Base-by-base conservation (phyloP, 371 early-diverging fungal genomes). In the Amoeboaphelidium protococcarum region DNA sequence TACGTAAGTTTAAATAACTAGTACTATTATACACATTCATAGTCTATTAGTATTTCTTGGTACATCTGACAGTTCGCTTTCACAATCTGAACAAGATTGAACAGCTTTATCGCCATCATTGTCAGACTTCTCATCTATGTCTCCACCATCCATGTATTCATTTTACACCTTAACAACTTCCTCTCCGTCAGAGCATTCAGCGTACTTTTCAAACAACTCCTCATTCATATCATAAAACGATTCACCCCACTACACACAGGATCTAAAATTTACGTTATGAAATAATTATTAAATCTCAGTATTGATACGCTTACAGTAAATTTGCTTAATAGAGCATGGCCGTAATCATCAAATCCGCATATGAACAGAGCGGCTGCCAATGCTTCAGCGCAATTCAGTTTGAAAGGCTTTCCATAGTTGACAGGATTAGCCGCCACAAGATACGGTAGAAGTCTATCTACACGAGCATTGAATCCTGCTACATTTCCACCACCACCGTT, bases 381-480 rank as follows among this genome's bases (percentile, higher is more conserved):
- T 0, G 99, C 99, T 58, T 99, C 99, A 24, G 82, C 99, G 68
- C 98, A 98, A 59, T 98, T 99, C 47, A 99, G 66, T 52, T 84
- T 84, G 73, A 78, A 94, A 13, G 99, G 95, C 51, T 77, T 78
- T 21, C 99, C 99, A 59, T 99, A 98, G 57, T 99, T 99, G 41
- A 97, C 94, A 2, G 96, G 92, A 59, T 99, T 98, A 2, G 97
- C 80, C 0, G 98, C 98, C 12, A 98, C 82, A 49, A 98, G 66
- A 54, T 87, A 98, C 1, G 99, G 99, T 49, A 98, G 57, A 44
- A 87, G 65, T 23, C 94, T 71, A 58, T 90, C 84, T n/a, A n/a
- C n/a, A n/a, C n/a, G n/a, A n/a, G n/a, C n/a, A n/a, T n/a, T n/a
- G n/a, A n/a, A n/a, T n/a, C n/a, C n/a, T n/a, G n/a, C n/a, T n/a